phyloP scores from a whole-genome alignment of 177 flowering plant species.

The Vitis hybrid region DNA sequence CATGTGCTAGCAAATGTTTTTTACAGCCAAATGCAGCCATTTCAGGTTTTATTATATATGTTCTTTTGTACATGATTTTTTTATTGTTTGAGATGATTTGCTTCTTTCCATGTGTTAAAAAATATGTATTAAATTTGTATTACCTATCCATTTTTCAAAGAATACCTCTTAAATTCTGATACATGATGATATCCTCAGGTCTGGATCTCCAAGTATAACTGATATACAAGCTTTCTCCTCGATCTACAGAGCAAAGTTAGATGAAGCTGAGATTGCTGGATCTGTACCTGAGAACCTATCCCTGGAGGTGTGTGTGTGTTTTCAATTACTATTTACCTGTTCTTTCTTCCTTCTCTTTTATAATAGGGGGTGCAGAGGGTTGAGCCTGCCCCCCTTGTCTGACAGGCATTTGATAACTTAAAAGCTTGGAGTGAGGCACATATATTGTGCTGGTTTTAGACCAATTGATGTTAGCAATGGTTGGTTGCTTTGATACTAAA shows the following conservation, averaged over 20 bases:
- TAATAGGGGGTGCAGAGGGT: not conserved
- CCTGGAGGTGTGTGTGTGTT: slow-evolving; percentile 55
- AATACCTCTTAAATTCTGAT: not conserved
- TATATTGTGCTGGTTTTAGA: not conserved
- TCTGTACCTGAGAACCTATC: slow-evolving; percentile 54
- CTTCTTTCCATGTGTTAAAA: not conserved
- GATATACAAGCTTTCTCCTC: slow-evolving; percentile 81
- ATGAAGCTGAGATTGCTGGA: slow-evolving; percentile 70
- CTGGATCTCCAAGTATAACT: slow-evolving; percentile 81
- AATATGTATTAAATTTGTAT: not conserved
- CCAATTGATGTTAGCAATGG: too few species aligned
- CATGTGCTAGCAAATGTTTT: too few species aligned
- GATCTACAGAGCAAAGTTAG: slow-evolving; percentile 57
- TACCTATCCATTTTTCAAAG: not conserved
- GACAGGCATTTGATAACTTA: not conserved
- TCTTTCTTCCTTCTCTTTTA: not conserved
- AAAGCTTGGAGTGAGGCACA: not conserved
- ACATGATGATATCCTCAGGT: slow-evolving; percentile 41
- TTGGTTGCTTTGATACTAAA: too few species aligned
- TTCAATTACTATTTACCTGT: not conserved
- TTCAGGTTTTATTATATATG: too few species aligned
- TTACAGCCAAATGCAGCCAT: too few species aligned
- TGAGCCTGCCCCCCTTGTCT: not conserved
- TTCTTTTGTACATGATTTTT: too few species aligned
- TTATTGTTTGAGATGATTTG: too few species aligned